Evolutionary conservation across 768 basidiomycete genomes (phyloP).

Genomic region (Kwoniella sp.): DNA sequence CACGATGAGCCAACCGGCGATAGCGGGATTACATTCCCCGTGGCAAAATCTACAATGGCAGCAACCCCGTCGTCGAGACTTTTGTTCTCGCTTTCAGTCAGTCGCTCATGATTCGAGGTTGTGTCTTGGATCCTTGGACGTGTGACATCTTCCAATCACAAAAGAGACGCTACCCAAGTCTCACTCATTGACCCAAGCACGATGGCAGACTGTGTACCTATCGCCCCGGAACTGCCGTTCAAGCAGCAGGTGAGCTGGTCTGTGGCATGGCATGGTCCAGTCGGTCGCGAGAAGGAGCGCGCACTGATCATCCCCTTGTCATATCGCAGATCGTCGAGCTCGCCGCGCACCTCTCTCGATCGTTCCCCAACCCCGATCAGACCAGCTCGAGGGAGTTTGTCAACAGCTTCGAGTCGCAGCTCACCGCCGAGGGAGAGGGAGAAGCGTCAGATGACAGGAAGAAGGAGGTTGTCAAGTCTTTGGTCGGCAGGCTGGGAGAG

Average conservation of each 20-base stretch:
- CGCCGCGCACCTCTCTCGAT: conserved; percentile 39
- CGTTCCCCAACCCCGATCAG: conserved; percentile 34
- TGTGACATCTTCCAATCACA: neutral
- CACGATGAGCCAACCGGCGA: too few species aligned
- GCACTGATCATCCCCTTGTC: neutral
- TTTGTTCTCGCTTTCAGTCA: conserved; percentile 7
- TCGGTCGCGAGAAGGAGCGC: neutral
- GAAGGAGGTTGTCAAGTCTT: conserved; percentile 30
- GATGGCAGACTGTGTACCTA: conserved; percentile 48
- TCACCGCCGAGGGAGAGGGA: conserved; percentile 25
- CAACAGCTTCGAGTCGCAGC: conserved; percentile 24
- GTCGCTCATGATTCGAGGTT: neutral
- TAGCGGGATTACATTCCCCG: too few species aligned
- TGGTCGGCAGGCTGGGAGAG: conserved; percentile 39
- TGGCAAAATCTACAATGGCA: too few species aligned
- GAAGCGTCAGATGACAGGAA: conserved; percentile 27
- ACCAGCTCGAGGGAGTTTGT: conserved; percentile 32
- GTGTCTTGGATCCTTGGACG: neutral
- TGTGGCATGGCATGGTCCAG: neutral
- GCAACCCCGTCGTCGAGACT: too few species aligned
- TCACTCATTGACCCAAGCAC: conserved; percentile 4
- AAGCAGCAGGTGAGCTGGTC: conserved; percentile 26
- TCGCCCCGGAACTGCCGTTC: conserved; percentile 47
- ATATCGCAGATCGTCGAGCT: conserved; percentile 38
- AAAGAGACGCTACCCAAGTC: conserved; percentile 9